Conservation (phyloP, 164 flowering plant genomes). For the Liquidambar formosana region DNA sequence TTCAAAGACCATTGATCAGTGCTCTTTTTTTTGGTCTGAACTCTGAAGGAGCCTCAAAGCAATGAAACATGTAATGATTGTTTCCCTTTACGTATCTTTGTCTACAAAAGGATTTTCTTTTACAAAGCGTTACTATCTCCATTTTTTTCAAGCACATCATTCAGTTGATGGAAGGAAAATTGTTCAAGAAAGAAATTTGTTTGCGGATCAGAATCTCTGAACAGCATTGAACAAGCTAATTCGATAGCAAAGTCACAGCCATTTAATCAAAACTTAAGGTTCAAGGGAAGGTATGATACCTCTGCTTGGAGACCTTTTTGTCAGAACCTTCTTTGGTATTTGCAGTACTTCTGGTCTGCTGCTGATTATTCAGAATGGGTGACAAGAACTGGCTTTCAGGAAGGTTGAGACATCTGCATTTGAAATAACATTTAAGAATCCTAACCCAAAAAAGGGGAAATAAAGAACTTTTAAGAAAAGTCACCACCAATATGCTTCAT, state of each 20-base stretch:
- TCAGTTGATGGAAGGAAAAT: background rate
- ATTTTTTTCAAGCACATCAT: background rate
- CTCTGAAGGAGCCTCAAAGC: too few species aligned
- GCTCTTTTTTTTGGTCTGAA: too few species aligned
- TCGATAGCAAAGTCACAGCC: background rate
- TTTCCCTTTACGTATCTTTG: background rate
- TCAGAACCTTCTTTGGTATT: conserved; percentile 33
- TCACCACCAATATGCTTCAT: too few species aligned
- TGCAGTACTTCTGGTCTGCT: conserved; percentile 30
- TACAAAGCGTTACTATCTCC: background rate
- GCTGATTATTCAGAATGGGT: conserved; percentile 28
- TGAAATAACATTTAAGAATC: background rate
- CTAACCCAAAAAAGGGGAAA: background rate
- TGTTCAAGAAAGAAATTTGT: background rate
- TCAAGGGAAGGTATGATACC: conserved; percentile 35
- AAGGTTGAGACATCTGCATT: conserved; percentile 74
- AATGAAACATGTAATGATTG: too few species aligned
- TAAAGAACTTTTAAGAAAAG: too few species aligned
- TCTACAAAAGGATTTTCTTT: background rate
- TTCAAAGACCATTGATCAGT: too few species aligned
- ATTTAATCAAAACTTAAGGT: background rate
- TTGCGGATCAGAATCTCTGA: background rate
- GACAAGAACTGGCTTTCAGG: conserved; percentile 55
- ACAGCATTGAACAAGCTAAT: background rate
- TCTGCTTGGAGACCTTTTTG: conserved; percentile 35